Conservation (phyloP, 1,139 yeast species). For the Hemisphaericaspora xylofermentans region DNA sequence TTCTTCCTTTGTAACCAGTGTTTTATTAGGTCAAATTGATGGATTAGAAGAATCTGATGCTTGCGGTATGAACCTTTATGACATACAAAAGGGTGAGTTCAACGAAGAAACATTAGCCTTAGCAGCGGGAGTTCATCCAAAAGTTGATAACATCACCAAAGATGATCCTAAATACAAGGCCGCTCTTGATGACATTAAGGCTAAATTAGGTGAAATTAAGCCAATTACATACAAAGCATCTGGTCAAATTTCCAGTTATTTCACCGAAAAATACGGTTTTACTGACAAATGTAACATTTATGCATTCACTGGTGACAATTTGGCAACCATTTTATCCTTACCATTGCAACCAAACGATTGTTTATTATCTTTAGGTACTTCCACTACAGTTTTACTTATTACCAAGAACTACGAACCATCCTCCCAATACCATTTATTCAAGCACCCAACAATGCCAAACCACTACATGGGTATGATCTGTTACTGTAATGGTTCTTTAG, state of each 20-base stretch:
- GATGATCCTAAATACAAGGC: slow-evolving; percentile 18
- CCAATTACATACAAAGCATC: slow-evolving; percentile 42
- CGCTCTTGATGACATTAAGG: slow-evolving; percentile 40
- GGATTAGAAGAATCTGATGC: slow-evolving; percentile 82
- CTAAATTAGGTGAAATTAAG: slow-evolving; percentile 52
- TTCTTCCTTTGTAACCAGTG: slow-evolving; percentile 74
- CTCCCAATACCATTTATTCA: slow-evolving; percentile 79
- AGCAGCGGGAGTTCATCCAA: slow-evolving; percentile 50
- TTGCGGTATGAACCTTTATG: slow-evolving; percentile 89
- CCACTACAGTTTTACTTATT: slow-evolving; percentile 80
- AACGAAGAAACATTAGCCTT: slow-evolving; percentile 51
- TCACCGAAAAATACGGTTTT: slow-evolving; percentile 64
- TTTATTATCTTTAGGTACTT: slow-evolving; percentile 81
- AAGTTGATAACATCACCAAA: slow-evolving; percentile 29
- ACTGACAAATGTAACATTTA: slow-evolving; percentile 51
- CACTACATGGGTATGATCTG: slow-evolving; percentile 95
- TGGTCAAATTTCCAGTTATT: slow-evolving; percentile 58
- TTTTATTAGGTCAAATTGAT: slow-evolving; percentile 63
- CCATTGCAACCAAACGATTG: slow-evolving; percentile 78
- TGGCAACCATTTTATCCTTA: slow-evolving; percentile 82
- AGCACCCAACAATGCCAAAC: slow-evolving; percentile 76
- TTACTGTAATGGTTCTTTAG: slow-evolving; percentile 87
- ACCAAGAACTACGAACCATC: slow-evolving; percentile 80
- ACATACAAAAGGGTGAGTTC: slow-evolving; percentile 53
- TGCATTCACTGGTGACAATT: slow-evolving; percentile 85